These are phyloP conservation scores for Verticillium longisporum DNA, from an alignment of 2,329 filamentous ascomycete genomes.

Conservation along the genomic window DNA sequence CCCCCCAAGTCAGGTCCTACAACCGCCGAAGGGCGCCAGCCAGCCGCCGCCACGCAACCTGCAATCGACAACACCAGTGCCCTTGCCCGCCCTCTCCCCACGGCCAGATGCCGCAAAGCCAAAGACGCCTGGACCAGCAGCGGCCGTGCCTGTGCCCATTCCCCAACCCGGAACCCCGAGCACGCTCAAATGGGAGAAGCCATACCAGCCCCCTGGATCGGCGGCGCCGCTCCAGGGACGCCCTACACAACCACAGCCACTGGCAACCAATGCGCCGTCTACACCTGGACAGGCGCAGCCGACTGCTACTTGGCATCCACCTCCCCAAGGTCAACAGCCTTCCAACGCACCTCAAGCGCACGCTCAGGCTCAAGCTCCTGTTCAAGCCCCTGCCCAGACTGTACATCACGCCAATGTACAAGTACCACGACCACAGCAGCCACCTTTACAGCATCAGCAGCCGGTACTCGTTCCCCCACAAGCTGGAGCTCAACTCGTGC, in stretches of 20 bases:
- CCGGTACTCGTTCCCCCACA: slow-evolving; percentile 27
- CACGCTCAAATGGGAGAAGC: slow-evolving; percentile 32
- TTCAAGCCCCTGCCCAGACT: slow-evolving; percentile 9
- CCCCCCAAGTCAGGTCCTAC: slow-evolving; percentile 24
- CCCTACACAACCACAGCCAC: slow-evolving; percentile 15
- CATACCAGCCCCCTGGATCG: slow-evolving; percentile 28
- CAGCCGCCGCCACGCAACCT: slow-evolving; percentile 19
- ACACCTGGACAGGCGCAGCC: slow-evolving; percentile 11
- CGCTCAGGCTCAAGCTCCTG: slow-evolving; percentile 1
- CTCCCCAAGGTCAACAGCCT: slow-evolving; percentile 6
- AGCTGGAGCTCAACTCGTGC: slow-evolving; percentile 23
- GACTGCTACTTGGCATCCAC: slow-evolving; percentile 11
- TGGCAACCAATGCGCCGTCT: slow-evolving; percentile 1
- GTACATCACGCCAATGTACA: slow-evolving; percentile 11
- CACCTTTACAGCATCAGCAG: slow-evolving; percentile 15
- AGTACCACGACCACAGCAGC: slow-evolving; percentile 15
- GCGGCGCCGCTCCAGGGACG: slow-evolving; percentile 17
- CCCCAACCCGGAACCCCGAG: slow-evolving; percentile 17
- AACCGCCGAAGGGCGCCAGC: slow-evolving; percentile 25
- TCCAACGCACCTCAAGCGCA: slow-evolving; percentile 3
- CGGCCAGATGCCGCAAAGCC: slow-evolving; percentile 24
- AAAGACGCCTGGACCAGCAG: slow-evolving; percentile 21
- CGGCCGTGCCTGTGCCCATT: slow-evolving; percentile 11
- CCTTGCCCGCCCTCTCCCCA: slow-evolving; percentile 21
- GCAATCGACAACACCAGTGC: slow-evolving; percentile 11